These are phyloP conservation scores for Puccinia triticina DNA, from an alignment of 1,284 basidiomycete species.

Conservation along the genomic window DNA sequence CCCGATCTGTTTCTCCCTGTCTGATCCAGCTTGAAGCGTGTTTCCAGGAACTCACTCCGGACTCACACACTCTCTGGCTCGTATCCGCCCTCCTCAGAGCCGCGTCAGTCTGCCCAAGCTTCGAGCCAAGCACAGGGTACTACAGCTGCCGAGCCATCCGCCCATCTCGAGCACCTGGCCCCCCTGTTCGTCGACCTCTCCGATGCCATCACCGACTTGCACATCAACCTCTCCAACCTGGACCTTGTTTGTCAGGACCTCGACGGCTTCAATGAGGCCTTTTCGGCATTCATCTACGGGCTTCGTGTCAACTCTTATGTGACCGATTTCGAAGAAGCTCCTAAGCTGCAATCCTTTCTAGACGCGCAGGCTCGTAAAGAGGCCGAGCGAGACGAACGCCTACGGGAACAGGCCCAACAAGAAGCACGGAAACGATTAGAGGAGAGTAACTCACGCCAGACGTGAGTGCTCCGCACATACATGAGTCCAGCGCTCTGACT, in stretches of 20 bases:
- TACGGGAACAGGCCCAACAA: background rate
- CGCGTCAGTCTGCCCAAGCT: background rate
- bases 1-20: background rate
- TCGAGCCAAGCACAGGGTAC: background rate
- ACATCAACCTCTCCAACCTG: constrained; percentile 16
- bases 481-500: background rate
- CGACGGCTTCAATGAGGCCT: constrained; percentile 42
- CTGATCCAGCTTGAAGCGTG: constrained; percentile 20
- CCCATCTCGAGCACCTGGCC: constrained; percentile 17
- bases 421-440: background rate
- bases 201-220: constrained; percentile 26
- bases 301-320: constrained; percentile 34
- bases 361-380: background rate
- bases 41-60: constrained; percentile 34
- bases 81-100: background rate
- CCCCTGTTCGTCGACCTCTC: constrained; percentile 28
- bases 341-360: background rate
- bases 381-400: background rate
- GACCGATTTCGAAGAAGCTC: constrained; percentile 40
- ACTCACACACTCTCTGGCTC: constrained; percentile 25
- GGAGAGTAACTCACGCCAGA: background rate
- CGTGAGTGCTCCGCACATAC: background rate
- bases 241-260: constrained; percentile 18
- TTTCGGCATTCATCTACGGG: constrained; percentile 35
- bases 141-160: background rate